Evolutionary conservation across 106 monocot genomes (phyloP), one percentile per base, ranked within the genome.

Genomic region (Dactylorhiza incarnata): DNA sequence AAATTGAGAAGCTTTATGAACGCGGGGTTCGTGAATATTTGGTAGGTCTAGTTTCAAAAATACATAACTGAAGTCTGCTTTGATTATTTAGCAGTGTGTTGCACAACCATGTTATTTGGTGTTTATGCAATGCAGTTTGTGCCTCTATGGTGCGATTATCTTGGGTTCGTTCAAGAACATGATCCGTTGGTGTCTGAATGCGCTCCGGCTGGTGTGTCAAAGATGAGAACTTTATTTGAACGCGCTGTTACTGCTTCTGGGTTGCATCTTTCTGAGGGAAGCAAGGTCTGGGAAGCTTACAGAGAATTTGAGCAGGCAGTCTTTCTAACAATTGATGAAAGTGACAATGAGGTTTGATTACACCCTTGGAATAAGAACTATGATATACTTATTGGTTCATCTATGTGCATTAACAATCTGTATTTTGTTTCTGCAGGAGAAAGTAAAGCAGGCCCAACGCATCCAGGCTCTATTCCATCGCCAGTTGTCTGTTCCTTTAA

Each of bases 301-400:
- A 87, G 89, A 70, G 91, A 99, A 58, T 99, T 83, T 86, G 97
- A 99, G 71, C 89, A 89, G 79, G 94, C 97, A 49, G 78, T 97
- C 58, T 77, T 89, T 49, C 78, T 97, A 58, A 91, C 87, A 25
- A 81, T 94, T 50, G 80, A 74, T 80, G 93, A 84, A 45, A 62
- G 25, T 46, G 76, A 87, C 65, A 76, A 45, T 62, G 85, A 92
- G 95, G 95, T 95, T 55, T 12, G 73, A 20, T 65, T 65, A 26
- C 29, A 10, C 13, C 10, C 29, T 37, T 65, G 25, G 65, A 26
- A 65, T 26, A 65, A 65, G 25, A 65, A 29, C 54, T 17, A 12
- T 75, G 7, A 12, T 49, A 49, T 11, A 12, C 25, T 47, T 65
- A 23, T n/a, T 45, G 17, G 9, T 24, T 46, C 24, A 17, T 55